These are phyloP conservation scores for Ophiocordyceps camponoti-saundersi DNA, from an alignment of 2,329 filamentous ascomycete species.

Conservation along the genomic window DNA sequence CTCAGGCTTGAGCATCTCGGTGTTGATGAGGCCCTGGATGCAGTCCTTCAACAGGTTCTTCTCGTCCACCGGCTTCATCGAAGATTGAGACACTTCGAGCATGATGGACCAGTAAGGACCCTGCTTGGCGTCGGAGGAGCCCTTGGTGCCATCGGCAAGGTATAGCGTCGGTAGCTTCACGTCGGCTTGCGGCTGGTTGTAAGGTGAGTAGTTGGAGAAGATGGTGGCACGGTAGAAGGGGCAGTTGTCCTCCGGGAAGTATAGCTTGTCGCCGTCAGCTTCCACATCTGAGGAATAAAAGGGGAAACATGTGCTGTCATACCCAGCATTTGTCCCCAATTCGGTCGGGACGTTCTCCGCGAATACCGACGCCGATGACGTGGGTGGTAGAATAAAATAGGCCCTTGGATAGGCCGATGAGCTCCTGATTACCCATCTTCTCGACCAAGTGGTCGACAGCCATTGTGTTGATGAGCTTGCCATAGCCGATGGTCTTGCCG, in stretches of 20 bases:
- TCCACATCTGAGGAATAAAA: background rate
- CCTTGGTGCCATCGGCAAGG: constrained; percentile 71
- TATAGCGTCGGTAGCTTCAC: constrained; percentile 77
- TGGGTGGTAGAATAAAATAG: constrained; percentile 96
- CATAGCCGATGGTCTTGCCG: constrained; percentile 77
- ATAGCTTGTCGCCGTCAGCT: constrained; percentile 37
- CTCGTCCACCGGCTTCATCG: constrained; percentile 83
- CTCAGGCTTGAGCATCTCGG: constrained; percentile 76
- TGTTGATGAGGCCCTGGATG: constrained; percentile 95
- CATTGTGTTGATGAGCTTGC: constrained; percentile 93
- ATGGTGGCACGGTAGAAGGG: constrained; percentile 99
- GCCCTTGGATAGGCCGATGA: constrained; percentile 68
- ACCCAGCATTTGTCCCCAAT: constrained; percentile 99
- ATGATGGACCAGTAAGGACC: constrained; percentile 99
- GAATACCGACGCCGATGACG: constrained; percentile 89
- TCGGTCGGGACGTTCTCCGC: constrained; percentile 77
- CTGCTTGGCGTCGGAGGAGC: constrained; percentile 54
- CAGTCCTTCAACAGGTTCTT: constrained; percentile 74
- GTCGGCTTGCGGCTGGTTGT: constrained; percentile 80
- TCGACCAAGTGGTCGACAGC: constrained; percentile 77
- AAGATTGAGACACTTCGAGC: constrained; percentile 93
- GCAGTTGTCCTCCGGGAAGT: constrained; percentile 98
- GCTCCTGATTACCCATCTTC: constrained; percentile 73
- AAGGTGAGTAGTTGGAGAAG: constrained; percentile 99
- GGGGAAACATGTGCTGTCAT: constrained; percentile 15